These are phyloP conservation scores for Xeromyces bisporus DNA, from an alignment of 495 filamentous ascomycete species.

Conservation along the genomic window DNA sequence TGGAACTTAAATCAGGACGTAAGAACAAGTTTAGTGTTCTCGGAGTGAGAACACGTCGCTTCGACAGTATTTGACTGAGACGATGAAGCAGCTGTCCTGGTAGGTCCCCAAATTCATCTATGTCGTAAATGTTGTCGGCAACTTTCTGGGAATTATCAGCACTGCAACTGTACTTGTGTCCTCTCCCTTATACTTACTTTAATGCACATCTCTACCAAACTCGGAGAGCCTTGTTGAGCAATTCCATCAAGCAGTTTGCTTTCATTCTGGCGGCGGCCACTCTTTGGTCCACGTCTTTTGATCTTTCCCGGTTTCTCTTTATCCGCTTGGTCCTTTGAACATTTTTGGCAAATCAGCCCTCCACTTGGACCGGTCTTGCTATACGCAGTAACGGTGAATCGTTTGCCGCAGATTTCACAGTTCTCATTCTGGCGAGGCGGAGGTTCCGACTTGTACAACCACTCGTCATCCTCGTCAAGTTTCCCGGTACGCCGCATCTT, in stretches of 20 bases:
- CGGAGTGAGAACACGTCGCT: conserved; percentile 53
- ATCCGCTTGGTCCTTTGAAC: conserved; percentile 58
- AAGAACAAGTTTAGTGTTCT: conserved; percentile 62
- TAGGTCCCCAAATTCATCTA: conserved; percentile 71
- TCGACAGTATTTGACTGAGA: conserved; percentile 65
- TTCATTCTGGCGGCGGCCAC: conserved; percentile 50
- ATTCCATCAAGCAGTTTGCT: conserved; percentile 66
- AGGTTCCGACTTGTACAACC: conserved; percentile 45
- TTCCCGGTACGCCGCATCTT: conserved; percentile 34
- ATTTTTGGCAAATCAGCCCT: conserved; percentile 69
- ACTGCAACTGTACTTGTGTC: neutral
- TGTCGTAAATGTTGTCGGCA: conserved; percentile 61
- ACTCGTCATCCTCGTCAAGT: conserved; percentile 31
- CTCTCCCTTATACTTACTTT: too few relatives aligned
- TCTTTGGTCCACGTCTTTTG: conserved; percentile 38
- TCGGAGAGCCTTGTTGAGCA: conserved; percentile 49
- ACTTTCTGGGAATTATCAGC: conserved; percentile 34
- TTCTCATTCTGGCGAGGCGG: conserved; percentile 76
- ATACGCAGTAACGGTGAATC: conserved; percentile 90
- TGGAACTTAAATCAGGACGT: conserved; percentile 41
- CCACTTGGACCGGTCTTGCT: conserved; percentile 65
- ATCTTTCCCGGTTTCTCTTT: conserved; percentile 43
- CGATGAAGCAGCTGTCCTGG: conserved; percentile 49
- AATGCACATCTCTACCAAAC: conserved; percentile 60
- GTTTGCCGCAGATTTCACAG: conserved; percentile 68